Conservation (phyloP, 768 basidiomycete species). For the Russula lepida region DNA sequence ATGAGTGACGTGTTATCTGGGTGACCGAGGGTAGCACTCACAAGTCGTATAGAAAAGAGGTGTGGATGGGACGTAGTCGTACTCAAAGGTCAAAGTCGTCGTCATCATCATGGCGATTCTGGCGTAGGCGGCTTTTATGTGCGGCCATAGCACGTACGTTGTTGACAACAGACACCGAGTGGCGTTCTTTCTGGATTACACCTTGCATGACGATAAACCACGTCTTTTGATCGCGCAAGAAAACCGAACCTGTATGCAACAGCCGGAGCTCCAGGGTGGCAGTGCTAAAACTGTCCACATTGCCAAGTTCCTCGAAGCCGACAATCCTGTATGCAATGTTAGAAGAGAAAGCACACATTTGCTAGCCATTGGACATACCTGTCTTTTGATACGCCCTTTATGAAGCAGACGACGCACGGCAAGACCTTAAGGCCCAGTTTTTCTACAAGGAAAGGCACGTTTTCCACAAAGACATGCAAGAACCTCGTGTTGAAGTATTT, state of each 20-base stretch:
- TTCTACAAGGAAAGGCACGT: constrained; percentile 92
- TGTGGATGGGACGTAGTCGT: neutral
- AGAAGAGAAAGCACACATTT: neutral
- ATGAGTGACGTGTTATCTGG: neutral
- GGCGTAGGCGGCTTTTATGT: constrained; percentile 33
- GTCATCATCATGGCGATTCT: constrained; percentile 32
- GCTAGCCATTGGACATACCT: constrained; percentile 40
- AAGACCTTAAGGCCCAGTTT: constrained; percentile 80
- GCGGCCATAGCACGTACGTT: constrained; percentile 25
- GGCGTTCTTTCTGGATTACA: constrained; percentile 44
- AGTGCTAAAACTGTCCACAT: constrained; percentile 75
- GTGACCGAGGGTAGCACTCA: neutral
- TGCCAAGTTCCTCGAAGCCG: constrained; percentile 93
- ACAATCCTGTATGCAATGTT: constrained; percentile 36
- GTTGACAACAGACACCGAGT: constrained; percentile 28
- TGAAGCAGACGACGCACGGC: constrained; percentile 87
- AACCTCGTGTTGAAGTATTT: constrained; percentile 88
- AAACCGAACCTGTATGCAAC: constrained; percentile 40
- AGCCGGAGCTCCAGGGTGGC: constrained; percentile 76
- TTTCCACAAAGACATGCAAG: constrained; percentile 86
- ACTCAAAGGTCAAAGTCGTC: constrained; percentile 47
- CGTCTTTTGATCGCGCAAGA: neutral
- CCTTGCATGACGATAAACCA: constrained; percentile 32
- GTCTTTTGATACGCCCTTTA: constrained; percentile 76
- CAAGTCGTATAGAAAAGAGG: neutral